These are phyloP conservation scores for Moricandia arvensis DNA, from an alignment of 345 rosid species.

Conservation along the genomic window DNA sequence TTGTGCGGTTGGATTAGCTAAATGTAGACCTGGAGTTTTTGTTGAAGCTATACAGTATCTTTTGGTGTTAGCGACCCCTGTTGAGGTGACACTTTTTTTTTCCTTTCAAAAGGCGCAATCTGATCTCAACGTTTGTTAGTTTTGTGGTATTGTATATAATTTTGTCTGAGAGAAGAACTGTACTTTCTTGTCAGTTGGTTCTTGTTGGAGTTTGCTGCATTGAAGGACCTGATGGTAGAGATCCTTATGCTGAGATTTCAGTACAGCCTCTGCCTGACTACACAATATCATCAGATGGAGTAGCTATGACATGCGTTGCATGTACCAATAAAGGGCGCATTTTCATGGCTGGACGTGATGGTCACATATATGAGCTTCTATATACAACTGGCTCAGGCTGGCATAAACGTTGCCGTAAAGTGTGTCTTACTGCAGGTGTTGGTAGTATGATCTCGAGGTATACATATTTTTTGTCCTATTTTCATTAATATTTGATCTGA, in stretches of 20 bases:
- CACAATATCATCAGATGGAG: slow-evolving; percentile 84
- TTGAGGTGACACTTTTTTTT: slow-evolving; percentile 55
- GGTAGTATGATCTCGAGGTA: slow-evolving; percentile 96
- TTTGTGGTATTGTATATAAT: slow-evolving; percentile 4
- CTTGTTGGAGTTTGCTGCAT: slow-evolving; percentile 96
- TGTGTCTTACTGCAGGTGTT: slow-evolving; percentile 92
- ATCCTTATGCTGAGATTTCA: slow-evolving; percentile 92
- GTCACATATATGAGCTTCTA: slow-evolving; percentile 80
- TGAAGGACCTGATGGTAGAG: slow-evolving; percentile 72
- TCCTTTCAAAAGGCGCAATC: neutral
- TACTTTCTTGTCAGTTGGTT: slow-evolving; percentile 60
- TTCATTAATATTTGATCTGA: slow-evolving; percentile 9
- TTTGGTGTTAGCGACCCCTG: slow-evolving; percentile 86
- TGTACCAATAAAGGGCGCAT: slow-evolving; percentile 86
- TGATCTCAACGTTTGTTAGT: slow-evolving; percentile 4
- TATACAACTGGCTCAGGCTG: slow-evolving; percentile 90
- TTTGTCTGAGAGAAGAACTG: slow-evolving; percentile 6
- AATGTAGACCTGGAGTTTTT: slow-evolving; percentile 81
- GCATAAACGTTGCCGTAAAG: slow-evolving; percentile 88
- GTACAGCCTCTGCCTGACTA: slow-evolving; percentile 91
- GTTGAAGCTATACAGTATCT: slow-evolving; percentile 93
- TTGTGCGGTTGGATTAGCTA: slow-evolving; percentile 90
- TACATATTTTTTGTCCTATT: neutral
- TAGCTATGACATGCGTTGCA: slow-evolving; percentile 83
- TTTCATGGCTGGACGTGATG: slow-evolving; percentile 93